A percentile compares a stretch with the other conserved stretches of the same genome.
Evolutionary conservation across 352 stramenopile species (phyloP).

Genomic region (Pythium rhizo-oryzae): DNA sequence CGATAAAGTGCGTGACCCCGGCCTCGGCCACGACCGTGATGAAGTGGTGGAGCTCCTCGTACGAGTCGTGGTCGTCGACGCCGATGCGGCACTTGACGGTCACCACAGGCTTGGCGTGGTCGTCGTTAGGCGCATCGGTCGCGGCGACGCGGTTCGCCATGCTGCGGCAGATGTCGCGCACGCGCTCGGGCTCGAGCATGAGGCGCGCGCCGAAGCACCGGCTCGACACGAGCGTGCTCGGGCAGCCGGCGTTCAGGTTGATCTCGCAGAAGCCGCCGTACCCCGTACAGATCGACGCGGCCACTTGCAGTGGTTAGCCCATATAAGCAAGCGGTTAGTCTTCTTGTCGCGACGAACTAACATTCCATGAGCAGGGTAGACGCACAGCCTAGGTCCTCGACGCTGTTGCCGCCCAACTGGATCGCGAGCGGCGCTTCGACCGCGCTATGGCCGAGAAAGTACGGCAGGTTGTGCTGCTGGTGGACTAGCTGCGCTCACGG

Average conservation of each 20-base stretch:
- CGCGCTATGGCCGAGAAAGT: slow-evolving; percentile 87
- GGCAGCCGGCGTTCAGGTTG: slow-evolving; percentile 98
- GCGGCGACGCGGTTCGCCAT: slow-evolving; percentile 70
- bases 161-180: slow-evolving; percentile 90
- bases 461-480: slow-evolving; percentile 86
- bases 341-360: too few relatives aligned
- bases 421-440: slow-evolving; percentile 91
- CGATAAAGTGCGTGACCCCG: slow-evolving; percentile 95
- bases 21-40: slow-evolving; percentile 89
- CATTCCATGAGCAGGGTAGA: too few relatives aligned
- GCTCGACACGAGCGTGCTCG: slow-evolving; percentile 80
- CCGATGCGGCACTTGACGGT: slow-evolving; percentile 99
- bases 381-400: slow-evolving; percentile 75
- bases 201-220: slow-evolving; percentile 96
- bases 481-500: slow-evolving; percentile 82
- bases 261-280: slow-evolving; percentile 94
- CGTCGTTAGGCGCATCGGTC: slow-evolving; percentile 13
- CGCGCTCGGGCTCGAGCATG: slow-evolving; percentile 96
- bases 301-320: slow-evolving; percentile 41
- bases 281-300: slow-evolving; percentile 66
- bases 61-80: slow-evolving; percentile 94
- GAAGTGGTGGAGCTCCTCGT: slow-evolving; percentile 93
- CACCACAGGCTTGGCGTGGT: slow-evolving; percentile 47
- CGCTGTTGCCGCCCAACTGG: slow-evolving; percentile 94
- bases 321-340: slow-evolving; percentile 5